These are phyloP conservation scores for Phytophthora litchii DNA, from an alignment of 352 stramenopile species.

Conservation along the genomic window DNA sequence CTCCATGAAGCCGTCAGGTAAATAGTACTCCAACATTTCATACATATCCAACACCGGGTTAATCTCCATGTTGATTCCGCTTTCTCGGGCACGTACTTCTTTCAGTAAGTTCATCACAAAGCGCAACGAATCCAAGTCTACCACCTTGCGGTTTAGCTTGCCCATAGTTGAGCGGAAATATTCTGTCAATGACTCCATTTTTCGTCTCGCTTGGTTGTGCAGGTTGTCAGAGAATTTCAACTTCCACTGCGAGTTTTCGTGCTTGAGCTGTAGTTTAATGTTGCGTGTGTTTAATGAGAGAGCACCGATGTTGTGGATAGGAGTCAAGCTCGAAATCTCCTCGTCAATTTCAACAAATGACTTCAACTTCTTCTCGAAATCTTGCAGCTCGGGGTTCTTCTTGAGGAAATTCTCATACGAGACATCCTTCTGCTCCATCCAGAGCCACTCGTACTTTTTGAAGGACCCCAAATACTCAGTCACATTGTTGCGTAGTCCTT, in stretches of 20 bases:
- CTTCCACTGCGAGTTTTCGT: constrained; percentile 97
- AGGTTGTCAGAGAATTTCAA: constrained; percentile 97
- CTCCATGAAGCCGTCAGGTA: constrained; percentile 97
- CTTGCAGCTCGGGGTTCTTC: constrained; percentile 94
- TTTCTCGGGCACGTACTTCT: constrained; percentile 97
- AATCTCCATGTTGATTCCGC: constrained; percentile 98
- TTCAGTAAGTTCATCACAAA: constrained; percentile 98
- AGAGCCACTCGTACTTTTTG: constrained; percentile 97
- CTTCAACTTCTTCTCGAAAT: constrained; percentile 97
- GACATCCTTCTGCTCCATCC: constrained; percentile 97
- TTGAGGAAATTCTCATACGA: constrained; percentile 95
- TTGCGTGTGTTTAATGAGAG: constrained; percentile 97
- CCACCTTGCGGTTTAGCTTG: constrained; percentile 93
- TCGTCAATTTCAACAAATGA: constrained; percentile 96
- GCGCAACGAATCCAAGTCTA: constrained; percentile 96
- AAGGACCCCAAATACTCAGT: constrained; percentile 97
- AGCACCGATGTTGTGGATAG: constrained; percentile 96
- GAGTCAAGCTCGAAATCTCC: constrained; percentile 88
- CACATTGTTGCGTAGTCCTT: constrained; percentile 97
- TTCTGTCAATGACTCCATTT: constrained; percentile 95
- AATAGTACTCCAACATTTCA: constrained; percentile 95
- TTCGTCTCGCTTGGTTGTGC: constrained; percentile 92
- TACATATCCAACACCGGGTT: constrained; percentile 99
- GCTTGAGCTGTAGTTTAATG: constrained; percentile 96
- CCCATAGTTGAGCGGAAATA: constrained; percentile 95